phyloP scores from a whole-genome alignment of 345 rosid species.

The Salix udensis region DNA sequence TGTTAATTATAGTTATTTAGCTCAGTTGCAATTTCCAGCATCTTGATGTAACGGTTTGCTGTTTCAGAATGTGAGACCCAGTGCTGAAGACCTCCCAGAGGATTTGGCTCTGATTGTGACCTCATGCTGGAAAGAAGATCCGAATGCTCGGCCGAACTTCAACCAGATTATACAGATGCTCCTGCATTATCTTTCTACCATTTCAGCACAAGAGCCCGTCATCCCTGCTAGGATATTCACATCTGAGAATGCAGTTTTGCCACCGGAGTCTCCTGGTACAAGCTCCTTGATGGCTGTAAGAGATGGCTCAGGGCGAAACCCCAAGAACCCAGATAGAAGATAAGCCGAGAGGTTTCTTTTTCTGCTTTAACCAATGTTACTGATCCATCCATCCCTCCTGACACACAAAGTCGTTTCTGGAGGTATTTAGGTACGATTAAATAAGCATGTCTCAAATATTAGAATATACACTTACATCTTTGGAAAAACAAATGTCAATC shows the following conservation, averaged over 20 bases:
- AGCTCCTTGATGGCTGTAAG: conserved; percentile 71
- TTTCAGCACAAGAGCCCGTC: conserved; percentile 50
- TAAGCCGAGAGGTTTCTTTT: conserved; percentile 60
- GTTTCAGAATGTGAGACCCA: conserved; percentile 79
- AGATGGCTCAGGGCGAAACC: conserved; percentile 49
- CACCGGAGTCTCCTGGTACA: conserved; percentile 89
- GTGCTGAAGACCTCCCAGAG: conserved; percentile 71
- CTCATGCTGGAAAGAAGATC: conserved; percentile 98
- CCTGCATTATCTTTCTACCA: conserved; percentile 54
- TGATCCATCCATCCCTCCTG: conserved; percentile 32
- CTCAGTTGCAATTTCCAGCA: not conserved
- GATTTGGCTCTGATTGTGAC: conserved; percentile 74
- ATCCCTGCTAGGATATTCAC: conserved; percentile 47
- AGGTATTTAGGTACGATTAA: conserved; percentile 12
- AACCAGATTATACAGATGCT: conserved; percentile 83
- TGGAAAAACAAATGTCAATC: conserved; percentile 5
- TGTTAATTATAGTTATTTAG: not conserved
- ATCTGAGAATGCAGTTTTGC: conserved; percentile 56
- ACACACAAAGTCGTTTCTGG: conserved; percentile 6
- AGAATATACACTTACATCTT: conserved; percentile 13
- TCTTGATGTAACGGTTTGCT: not conserved
- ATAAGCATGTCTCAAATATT: conserved; percentile 27
- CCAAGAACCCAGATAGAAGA: conserved; percentile 36
- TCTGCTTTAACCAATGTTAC: conserved; percentile 77
- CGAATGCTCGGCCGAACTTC: conserved; percentile 81